These are phyloP conservation scores for Brasenia schreberi DNA, from an alignment of 164 flowering plant species.

Conservation along the genomic window DNA sequence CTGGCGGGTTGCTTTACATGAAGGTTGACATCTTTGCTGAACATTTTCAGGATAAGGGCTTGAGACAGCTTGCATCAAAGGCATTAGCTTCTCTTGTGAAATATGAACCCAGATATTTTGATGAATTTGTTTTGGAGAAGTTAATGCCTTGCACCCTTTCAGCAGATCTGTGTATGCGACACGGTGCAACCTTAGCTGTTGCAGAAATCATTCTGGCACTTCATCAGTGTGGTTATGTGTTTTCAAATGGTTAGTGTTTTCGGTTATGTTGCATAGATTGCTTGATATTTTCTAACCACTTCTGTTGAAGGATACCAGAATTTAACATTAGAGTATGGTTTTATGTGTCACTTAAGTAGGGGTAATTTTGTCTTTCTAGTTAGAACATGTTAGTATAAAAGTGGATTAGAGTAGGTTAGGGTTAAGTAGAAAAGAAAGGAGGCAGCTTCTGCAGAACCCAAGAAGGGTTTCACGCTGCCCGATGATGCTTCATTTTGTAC, in stretches of 20 bases:
- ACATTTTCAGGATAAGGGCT: conserved; percentile 58
- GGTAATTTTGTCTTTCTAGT: too few relatives aligned
- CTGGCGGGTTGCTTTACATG: neutral
- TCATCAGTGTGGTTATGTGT: conserved; percentile 30
- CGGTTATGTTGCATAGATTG: neutral
- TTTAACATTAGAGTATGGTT: too few relatives aligned
- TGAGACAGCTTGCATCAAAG: conserved; percentile 86
- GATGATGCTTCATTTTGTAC: too few relatives aligned
- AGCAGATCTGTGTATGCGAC: conserved; percentile 85
- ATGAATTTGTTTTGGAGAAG: conserved; percentile 46
- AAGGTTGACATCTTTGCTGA: conserved; percentile 1
- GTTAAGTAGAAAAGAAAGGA: too few relatives aligned
- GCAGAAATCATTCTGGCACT: conserved; percentile 84
- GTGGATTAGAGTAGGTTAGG: too few relatives aligned
- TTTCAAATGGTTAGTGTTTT: conserved; percentile 49
- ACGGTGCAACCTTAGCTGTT: conserved; percentile 88
- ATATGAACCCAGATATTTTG: conserved; percentile 70
- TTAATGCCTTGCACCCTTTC: conserved; percentile 78
- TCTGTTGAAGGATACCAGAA: too few relatives aligned
- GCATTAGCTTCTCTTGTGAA: conserved; percentile 81
- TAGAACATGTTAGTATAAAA: too few relatives aligned
- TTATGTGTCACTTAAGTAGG: too few relatives aligned
- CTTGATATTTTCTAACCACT: neutral
- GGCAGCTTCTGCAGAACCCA: too few relatives aligned
- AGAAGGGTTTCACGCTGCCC: too few relatives aligned